phyloP scores from a whole-genome alignment of 768 basidiomycete species.

The Suillus subluteus region DNA sequence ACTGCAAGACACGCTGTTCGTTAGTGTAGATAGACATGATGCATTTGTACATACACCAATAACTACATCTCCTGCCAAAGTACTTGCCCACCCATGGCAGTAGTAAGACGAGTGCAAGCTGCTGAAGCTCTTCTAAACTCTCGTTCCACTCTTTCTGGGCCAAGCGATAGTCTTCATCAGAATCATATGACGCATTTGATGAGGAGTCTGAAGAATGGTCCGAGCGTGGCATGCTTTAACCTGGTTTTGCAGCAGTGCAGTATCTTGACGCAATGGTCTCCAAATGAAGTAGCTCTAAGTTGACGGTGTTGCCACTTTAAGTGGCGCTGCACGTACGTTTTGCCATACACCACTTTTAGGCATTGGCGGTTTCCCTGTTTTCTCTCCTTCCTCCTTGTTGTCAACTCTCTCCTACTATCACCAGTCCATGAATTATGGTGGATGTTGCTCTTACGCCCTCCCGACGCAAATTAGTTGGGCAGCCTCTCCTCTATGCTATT shows the following conservation, averaged over 20 bases:
- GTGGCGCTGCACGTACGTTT: conserved; percentile 24
- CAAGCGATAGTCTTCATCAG: conserved; percentile 69
- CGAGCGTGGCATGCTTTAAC: conserved; percentile 59
- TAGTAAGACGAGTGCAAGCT: conserved; percentile 78
- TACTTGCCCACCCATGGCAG: conserved; percentile 89
- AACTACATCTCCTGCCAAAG: conserved; percentile 83
- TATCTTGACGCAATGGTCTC: background rate
- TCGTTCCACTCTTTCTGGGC: conserved; percentile 96
- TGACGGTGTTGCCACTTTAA: background rate
- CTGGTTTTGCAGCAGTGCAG: conserved; percentile 8
- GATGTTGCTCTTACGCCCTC: conserved; percentile 29
- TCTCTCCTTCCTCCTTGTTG: conserved; percentile 14
- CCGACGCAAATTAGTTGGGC: conserved; percentile 68
- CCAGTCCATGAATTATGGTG: conserved; percentile 54
- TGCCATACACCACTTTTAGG: conserved; percentile 14
- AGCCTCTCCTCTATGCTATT: conserved; percentile 76
- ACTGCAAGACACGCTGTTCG: conserved; percentile 42
- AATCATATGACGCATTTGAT: conserved; percentile 55
- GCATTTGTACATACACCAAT: conserved; percentile 69
- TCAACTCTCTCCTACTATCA: conserved; percentile 19
- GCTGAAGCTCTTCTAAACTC: conserved; percentile 80
- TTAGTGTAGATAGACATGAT: conserved; percentile 18
- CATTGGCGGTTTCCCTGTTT: conserved; percentile 3
- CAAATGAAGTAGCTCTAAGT: background rate
- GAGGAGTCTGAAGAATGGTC: conserved; percentile 60